Conservation (phyloP, 805 yeast genomes). For the Babjeviella inositovora region DNA sequence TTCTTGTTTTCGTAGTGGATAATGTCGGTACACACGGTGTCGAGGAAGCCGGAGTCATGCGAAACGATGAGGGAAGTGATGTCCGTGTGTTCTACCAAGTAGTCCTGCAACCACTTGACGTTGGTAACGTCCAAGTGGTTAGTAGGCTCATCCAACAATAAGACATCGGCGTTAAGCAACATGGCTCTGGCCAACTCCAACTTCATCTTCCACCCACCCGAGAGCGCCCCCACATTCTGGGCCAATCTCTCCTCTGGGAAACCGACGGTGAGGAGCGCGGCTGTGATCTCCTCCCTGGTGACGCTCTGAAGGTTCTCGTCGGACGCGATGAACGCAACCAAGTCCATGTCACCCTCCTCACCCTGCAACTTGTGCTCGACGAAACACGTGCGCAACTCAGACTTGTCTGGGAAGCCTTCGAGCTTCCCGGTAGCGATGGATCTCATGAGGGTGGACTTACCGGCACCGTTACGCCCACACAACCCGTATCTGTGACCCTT, state of each 20-base stretch:
- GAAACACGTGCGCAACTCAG: slow-evolving; percentile 80
- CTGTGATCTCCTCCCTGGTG: slow-evolving; percentile 53
- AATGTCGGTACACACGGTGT: slow-evolving; percentile 90
- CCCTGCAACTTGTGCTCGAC: slow-evolving; percentile 97
- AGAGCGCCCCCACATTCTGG: slow-evolving; percentile 84
- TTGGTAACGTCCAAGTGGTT: slow-evolving; percentile 92
- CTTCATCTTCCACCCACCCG: slow-evolving; percentile 99
- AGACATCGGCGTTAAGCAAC: slow-evolving; percentile 93
- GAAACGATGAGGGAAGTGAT: slow-evolving; percentile 93
- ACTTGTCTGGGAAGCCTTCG: slow-evolving; percentile 92
- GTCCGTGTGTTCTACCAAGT: slow-evolving; percentile 64
- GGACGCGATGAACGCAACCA: slow-evolving; percentile 74
- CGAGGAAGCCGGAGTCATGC: slow-evolving; percentile 95
- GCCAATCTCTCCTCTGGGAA: slow-evolving; percentile 81
- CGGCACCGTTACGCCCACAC: slow-evolving; percentile 98
- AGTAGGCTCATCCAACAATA: slow-evolving; percentile 94
- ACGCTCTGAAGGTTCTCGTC: slow-evolving; percentile 68
- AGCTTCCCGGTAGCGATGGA: slow-evolving; percentile 92
- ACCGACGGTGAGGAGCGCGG: slow-evolving; percentile 73
- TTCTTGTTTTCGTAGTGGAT: slow-evolving; percentile 93
- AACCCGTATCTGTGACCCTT: slow-evolving; percentile 97
- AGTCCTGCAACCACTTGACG: slow-evolving; percentile 89
- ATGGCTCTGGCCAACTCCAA: slow-evolving; percentile 97
- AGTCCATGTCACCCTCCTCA: slow-evolving; percentile 79
- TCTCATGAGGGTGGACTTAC: slow-evolving; percentile 95